A percentile compares a stretch with the other conserved stretches of the same genome.
Evolutionary conservation across 441 rosid genomes (phyloP).

Genomic region (Adansonia grandidieri): DNA sequence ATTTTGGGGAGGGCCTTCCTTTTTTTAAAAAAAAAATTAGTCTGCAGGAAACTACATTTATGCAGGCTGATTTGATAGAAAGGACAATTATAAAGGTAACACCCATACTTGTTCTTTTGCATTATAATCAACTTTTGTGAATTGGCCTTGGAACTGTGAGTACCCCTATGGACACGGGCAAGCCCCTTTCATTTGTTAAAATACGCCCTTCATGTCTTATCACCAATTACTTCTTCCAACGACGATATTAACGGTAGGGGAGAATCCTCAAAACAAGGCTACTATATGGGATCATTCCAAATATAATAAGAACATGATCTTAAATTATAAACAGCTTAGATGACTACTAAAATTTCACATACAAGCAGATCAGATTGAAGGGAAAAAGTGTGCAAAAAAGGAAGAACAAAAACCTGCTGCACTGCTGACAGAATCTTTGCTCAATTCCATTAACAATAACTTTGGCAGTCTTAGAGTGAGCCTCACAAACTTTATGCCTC

Average conservation of each 20-base stretch:
- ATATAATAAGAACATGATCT: neutral
- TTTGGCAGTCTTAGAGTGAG: slow-evolving; percentile 76
- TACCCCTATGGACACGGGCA: neutral
- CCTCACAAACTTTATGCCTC: slow-evolving; percentile 89
- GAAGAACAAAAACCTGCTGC: slow-evolving; percentile 70
- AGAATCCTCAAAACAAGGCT: neutral
- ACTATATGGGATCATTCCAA: neutral
- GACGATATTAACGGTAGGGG: neutral
- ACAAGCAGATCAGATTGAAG: slow-evolving; percentile 17
- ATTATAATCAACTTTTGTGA: neutral
- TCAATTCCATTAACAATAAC: slow-evolving; percentile 81
- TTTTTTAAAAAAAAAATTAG: neutral
- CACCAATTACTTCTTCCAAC: neutral
- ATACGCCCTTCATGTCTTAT: neutral
- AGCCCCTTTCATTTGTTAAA: neutral
- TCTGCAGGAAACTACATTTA: slow-evolving; percentile 7
- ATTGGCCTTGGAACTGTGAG: neutral
- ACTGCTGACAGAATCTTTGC: slow-evolving; percentile 95
- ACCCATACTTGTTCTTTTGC: neutral
- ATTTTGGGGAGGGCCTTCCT: neutral
- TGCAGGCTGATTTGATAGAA: neutral
- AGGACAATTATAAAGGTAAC: neutral
- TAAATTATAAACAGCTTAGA: neutral
- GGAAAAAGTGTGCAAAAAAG: neutral
- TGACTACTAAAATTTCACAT: neutral